phyloP scores from a whole-genome alignment of 177 flowering plant genomes.

The Vitis hybrid region DNA sequence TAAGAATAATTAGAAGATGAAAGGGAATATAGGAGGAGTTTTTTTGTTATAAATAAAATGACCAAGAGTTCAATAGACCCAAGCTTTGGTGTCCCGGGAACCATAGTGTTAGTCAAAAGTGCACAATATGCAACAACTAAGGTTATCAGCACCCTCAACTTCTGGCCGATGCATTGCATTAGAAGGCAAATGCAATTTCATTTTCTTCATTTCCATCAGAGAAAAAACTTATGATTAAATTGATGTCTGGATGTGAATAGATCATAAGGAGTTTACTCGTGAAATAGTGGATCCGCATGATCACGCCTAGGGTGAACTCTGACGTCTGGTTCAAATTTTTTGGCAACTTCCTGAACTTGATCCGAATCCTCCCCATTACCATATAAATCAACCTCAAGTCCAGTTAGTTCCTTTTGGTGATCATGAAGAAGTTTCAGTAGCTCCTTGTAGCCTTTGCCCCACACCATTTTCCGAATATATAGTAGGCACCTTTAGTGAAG shows the following conservation, averaged over 20 bases:
- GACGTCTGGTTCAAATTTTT: constrained; percentile 52
- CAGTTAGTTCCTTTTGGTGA: constrained; percentile 69
- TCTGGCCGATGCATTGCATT: not conserved
- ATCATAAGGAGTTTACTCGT: constrained; percentile 61
- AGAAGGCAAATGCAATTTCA: not conserved
- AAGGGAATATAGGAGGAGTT: no score
- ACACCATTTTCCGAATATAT: constrained; percentile 93
- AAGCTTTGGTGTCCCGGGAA: no score
- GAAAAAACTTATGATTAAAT: no score
- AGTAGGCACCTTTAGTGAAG: constrained; percentile 71
- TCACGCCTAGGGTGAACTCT: constrained; percentile 84
- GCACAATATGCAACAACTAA: no score
- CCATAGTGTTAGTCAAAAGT: no score
- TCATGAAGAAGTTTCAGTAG: constrained; percentile 64
- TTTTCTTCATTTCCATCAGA: no score
- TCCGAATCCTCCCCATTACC: constrained; percentile 94
- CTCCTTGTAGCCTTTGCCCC: constrained; percentile 97
- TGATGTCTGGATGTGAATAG: not conserved
- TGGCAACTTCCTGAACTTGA: constrained; percentile 68
- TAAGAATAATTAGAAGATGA: no score
- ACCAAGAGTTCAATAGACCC: no score
- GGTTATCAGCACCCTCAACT: not conserved
- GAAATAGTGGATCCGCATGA: constrained; percentile 90
- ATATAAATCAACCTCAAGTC: constrained; percentile 77
- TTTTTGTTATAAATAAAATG: no score